Evolutionary conservation across 1,139 yeast genomes (phyloP), one percentile per base, ranked within the genome.

Genomic region (Diutina mesorugosa): DNA sequence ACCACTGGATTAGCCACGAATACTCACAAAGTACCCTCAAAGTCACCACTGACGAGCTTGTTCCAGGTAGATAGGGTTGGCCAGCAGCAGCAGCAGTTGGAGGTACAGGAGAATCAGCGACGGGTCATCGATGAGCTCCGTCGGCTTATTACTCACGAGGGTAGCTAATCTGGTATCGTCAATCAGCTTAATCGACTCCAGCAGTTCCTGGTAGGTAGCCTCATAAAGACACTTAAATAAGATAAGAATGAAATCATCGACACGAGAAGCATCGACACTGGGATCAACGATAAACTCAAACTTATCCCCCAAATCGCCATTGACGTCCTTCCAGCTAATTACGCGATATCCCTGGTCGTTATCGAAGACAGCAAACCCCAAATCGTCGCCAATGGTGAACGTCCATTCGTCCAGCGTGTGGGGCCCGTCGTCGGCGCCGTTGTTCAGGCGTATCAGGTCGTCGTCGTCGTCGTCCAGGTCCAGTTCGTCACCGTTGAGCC

Each of bases 231-330:
- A 88, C 59, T 79, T 79, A 65, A 81, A 79, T 14, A 90, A 76
- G 0, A 83, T 75, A 47, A 72, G 67, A 71, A 87, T 80, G 66
- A 93, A 93, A 54, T 76, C 74, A 38, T 85, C 85, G 55, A 89
- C 77, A 30, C 84, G 84, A 47, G 72, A 73, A 3, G 72, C 64
- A 38, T 84, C 76, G 8, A 85, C 80, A n/a, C 78, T 77, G 54
- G 79, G 79, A 60, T 84, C 90, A 57, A 90, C 80, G 26, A 87
- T 77, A 69, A 90, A 91, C 68, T 90, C 96, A 69, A 87, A 90
- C 59, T 77, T 72, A 66, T 91, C 98, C 16, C 91, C 97, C n/a
- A 77, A 74, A 63, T 90, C 97, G 38, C 96, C 97, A 55, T 85
- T 85, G 56, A 84, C 67, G 63, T 93, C 97, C 30, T 73, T 74